Evolutionary conservation across 1,284 basidiomycete species (phyloP).

Genomic region (Xerocomus amazonicus): DNA sequence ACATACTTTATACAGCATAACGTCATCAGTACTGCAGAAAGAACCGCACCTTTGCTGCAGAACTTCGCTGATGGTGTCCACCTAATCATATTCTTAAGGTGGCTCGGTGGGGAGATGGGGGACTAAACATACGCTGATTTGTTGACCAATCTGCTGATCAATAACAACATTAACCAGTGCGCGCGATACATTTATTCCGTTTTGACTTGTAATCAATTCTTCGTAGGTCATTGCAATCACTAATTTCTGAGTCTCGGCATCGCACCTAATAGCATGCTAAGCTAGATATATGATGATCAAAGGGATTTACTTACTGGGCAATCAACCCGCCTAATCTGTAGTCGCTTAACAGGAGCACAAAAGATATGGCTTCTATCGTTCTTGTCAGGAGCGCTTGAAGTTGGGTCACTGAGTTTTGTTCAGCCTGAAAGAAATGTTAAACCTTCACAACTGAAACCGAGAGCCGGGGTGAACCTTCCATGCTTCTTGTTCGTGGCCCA

Average conservation of each 20-base stretch:
- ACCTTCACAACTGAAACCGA: background rate
- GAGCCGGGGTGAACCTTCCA: slow-evolving; percentile 59
- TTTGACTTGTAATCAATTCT: slow-evolving; percentile 78
- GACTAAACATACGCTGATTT: slow-evolving; percentile 72
- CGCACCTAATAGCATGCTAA: slow-evolving; percentile 50
- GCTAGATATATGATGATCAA: slow-evolving; percentile 1
- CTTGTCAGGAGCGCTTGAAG: slow-evolving; percentile 73
- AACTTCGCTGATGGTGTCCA: slow-evolving; percentile 94
- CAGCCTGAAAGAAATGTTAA: slow-evolving; percentile 49
- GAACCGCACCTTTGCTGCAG: slow-evolving; percentile 93
- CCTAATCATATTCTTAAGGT: slow-evolving; percentile 43
- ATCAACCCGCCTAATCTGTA: slow-evolving; percentile 88
- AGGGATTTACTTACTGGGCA: slow-evolving; percentile 53
- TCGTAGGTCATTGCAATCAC: slow-evolving; percentile 76
- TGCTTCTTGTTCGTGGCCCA: slow-evolving; percentile 70
- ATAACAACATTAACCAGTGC: slow-evolving; percentile 94
- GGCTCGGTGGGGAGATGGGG: slow-evolving; percentile 1
- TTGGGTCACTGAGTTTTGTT: slow-evolving; percentile 76
- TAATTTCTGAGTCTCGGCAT: slow-evolving; percentile 62
- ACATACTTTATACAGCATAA: slow-evolving; percentile 89
- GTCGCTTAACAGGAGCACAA: slow-evolving; percentile 88
- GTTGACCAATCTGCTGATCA: slow-evolving; percentile 95
- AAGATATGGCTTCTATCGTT: slow-evolving; percentile 89
- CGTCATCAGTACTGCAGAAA: slow-evolving; percentile 98
- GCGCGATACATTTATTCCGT: slow-evolving; percentile 80